These are phyloP conservation scores for Mycena rebaudengoi DNA, from an alignment of 768 basidiomycete species.

Conservation along the genomic window DNA sequence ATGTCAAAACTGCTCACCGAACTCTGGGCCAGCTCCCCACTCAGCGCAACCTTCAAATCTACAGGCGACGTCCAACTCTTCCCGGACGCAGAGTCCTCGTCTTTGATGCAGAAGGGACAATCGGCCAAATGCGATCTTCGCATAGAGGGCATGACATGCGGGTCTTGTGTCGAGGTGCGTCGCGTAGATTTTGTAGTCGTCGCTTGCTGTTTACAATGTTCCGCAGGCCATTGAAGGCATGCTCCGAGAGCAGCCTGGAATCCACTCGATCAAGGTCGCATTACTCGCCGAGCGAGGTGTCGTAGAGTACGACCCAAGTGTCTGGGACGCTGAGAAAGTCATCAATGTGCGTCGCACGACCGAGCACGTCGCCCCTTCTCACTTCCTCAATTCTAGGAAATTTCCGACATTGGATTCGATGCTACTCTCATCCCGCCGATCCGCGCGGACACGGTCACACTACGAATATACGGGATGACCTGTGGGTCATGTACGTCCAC, in stretches of 20 bases:
- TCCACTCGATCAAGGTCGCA: slow-evolving; percentile 91
- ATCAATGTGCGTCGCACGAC: slow-evolving; percentile 61
- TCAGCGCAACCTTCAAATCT: slow-evolving; percentile 24
- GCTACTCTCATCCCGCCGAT: slow-evolving; percentile 76
- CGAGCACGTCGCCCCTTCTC: not conserved
- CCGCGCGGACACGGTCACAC: slow-evolving; percentile 71
- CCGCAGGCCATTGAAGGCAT: slow-evolving; percentile 84
- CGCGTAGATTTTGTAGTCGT: not conserved
- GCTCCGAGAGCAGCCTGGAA: slow-evolving; percentile 86
- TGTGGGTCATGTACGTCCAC: slow-evolving; percentile 83
- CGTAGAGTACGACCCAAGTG: slow-evolving; percentile 84
- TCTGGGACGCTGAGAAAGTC: slow-evolving; percentile 87
- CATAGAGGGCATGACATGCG: slow-evolving; percentile 92
- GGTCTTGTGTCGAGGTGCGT: slow-evolving; percentile 86
- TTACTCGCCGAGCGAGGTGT: slow-evolving; percentile 94
- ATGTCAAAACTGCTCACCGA: slow-evolving; percentile 30
- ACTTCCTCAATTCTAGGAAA: slow-evolving; percentile 66
- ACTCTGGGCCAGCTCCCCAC: slow-evolving; percentile 28
- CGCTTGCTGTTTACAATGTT: not conserved
- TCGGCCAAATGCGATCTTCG: slow-evolving; percentile 71
- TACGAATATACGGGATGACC: slow-evolving; percentile 93
- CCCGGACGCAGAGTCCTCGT: slow-evolving; percentile 16
- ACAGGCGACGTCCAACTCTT: slow-evolving; percentile 28
- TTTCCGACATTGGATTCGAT: slow-evolving; percentile 93
- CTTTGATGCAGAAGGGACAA: slow-evolving; percentile 22